Evolutionary conservation across 2,329 filamentous ascomycete genomes (phyloP).

Genomic region (Neopestalotiopsis sp.): DNA sequence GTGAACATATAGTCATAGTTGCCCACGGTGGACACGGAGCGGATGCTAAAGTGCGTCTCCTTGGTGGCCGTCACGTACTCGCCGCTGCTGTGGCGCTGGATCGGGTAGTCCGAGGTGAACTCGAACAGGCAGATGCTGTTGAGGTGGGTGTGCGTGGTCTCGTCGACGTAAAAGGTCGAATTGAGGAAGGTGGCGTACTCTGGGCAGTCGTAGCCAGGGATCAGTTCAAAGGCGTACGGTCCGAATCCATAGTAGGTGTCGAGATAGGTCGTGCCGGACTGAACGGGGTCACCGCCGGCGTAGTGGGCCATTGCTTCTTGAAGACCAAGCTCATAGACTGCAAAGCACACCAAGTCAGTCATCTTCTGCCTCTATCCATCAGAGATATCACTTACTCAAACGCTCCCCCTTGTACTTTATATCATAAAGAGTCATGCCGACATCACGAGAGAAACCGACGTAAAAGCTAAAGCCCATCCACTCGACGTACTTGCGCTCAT

Average conservation of each 20-base stretch:
- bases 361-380: neutral
- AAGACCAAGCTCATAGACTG: conserved; percentile 59
- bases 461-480: conserved; percentile 61
- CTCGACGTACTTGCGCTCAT: conserved; percentile 47
- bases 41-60: conserved; percentile 46
- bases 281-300: conserved; percentile 51
- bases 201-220: conserved; percentile 58
- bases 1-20: conserved; percentile 48
- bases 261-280: conserved; percentile 50
- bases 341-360: neutral
- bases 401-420: conserved; percentile 59
- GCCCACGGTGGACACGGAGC: conserved; percentile 45
- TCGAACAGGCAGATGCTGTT: conserved; percentile 63
- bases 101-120: conserved; percentile 51
- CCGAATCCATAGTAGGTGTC: conserved; percentile 55
- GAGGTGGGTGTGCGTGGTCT: conserved; percentile 48
- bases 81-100: conserved; percentile 49
- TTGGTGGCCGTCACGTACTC: conserved; percentile 50
- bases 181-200: conserved; percentile 55
- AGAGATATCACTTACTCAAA: conserved; percentile 30
- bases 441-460: conserved; percentile 52
- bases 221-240: conserved; percentile 47
- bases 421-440: conserved; percentile 54
- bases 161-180: conserved; percentile 47
- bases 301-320: conserved; percentile 62